Conservation (phyloP, 1,284 basidiomycete genomes). For the Ustilago crameri region DNA sequence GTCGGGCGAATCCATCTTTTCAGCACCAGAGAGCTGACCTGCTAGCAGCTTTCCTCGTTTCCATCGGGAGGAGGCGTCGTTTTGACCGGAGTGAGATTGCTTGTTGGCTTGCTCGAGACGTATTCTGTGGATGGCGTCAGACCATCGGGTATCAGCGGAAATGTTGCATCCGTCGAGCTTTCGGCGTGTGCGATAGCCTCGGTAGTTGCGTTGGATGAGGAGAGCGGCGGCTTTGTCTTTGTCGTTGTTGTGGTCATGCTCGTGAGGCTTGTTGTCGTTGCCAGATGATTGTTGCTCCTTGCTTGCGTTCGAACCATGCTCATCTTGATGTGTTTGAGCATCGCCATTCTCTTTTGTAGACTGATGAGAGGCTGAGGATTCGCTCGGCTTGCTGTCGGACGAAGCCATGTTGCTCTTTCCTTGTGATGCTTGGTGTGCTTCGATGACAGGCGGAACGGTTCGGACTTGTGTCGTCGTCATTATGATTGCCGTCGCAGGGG, state of each 20-base stretch:
- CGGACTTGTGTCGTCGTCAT: constrained; percentile 36
- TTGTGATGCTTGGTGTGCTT: constrained; percentile 14
- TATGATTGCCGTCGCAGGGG: not conserved
- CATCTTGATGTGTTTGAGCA: not conserved
- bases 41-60: constrained; percentile 56
- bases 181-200: constrained; percentile 52
- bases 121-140: constrained; percentile 49
- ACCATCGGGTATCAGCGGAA: constrained; percentile 56
- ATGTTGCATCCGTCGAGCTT: constrained; percentile 54
- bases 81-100: constrained; percentile 38
- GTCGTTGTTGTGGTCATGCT: constrained; percentile 39
- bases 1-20: constrained; percentile 30
- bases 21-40: constrained; percentile 47
- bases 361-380: not conserved
- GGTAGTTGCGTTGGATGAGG: constrained; percentile 58
- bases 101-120: constrained; percentile 52
- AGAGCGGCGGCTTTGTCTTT: constrained; percentile 44
- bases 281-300: not conserved
- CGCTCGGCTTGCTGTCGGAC: not conserved
- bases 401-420: not conserved
- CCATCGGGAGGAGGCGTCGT: constrained; percentile 50
- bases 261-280: constrained; percentile 11
- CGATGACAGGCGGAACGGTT: constrained; percentile 32
- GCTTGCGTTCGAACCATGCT: not conserved
- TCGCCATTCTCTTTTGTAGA: not conserved